Conservation (phyloP, 768 basidiomycete genomes). For the Amanita fuliginea region DNA sequence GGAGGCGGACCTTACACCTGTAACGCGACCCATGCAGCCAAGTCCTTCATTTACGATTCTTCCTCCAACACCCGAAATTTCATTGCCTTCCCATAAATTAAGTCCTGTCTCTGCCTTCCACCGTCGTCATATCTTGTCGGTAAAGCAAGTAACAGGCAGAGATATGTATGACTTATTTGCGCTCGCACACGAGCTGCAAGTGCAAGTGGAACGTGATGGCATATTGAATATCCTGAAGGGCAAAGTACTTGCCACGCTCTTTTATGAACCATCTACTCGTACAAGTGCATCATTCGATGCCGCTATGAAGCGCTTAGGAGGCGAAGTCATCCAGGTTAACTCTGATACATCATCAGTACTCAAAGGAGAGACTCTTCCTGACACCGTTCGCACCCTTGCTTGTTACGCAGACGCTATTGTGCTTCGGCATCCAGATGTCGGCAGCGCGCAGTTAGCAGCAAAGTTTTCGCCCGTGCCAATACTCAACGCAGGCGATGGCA, state of each 20-base stretch:
- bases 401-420: slow-evolving; percentile 96
- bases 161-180: slow-evolving; percentile 93
- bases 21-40: not conserved
- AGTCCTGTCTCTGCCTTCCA: slow-evolving; percentile 80
- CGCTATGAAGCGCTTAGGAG: slow-evolving; percentile 97
- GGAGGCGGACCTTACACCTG: not conserved
- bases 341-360: slow-evolving; percentile 77
- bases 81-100: slow-evolving; percentile 35
- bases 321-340: slow-evolving; percentile 81
- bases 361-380: slow-evolving; percentile 90
- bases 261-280: slow-evolving; percentile 96
- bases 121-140: slow-evolving; percentile 84
- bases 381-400: slow-evolving; percentile 88
- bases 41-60: not conserved
- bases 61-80: slow-evolving; percentile 17
- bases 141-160: slow-evolving; percentile 84
- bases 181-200: slow-evolving; percentile 92
- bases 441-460: slow-evolving; percentile 91
- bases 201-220: slow-evolving; percentile 89
- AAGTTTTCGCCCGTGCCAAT: slow-evolving; percentile 94
- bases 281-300: slow-evolving; percentile 96
- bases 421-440: slow-evolving; percentile 88
- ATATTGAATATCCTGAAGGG: slow-evolving; percentile 84
- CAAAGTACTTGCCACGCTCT: slow-evolving; percentile 81
- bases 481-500: slow-evolving; percentile 94